Evolutionary conservation across 345 rosid genomes (phyloP), one percentile per base, ranked within the genome.

Genomic region (Euclidium syriacum): DNA sequence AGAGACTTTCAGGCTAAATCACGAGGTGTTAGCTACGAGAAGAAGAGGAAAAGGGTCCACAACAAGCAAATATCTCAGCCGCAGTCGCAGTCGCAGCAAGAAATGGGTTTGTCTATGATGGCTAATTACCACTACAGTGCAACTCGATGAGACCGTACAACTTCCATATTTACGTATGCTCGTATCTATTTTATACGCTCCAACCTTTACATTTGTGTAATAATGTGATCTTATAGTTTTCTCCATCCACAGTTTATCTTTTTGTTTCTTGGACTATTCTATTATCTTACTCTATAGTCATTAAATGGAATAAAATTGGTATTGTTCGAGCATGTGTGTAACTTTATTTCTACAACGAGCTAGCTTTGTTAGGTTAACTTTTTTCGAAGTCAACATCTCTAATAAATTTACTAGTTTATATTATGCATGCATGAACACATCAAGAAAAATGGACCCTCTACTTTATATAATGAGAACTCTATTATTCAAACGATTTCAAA

Each of bases 1-100:
- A 85, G 96, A 57, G 95, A 90, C 62, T 90, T 86, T 32, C 96
- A 90, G 51, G 89, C 91, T 24, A 90, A 83, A 71, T 77, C 96
- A 2, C 84, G 96, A 74, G 96, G 96, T 0, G 86, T 90, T 36
- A 89, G 96, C 75, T 90, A 90, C 20, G 91, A 86, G 59, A 90
- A 90, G 84, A 90, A 90, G 74, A 62, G 96, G 60, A 90, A 89
- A 62, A 78, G 90, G 77, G 43, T 34, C 5, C 81, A 85, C 2
- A 84, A 82, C 43, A 80, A 64, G 55, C 74, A 79, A 62, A 58
- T 57, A 16, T 32, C 61, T 6, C 47, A 56, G 32, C 50, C 60
- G 7, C 67, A 63, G 38, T 9, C 58, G 3, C 69, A 34, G 22
- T 56, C 14, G 12, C 67, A 38, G 7, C 53, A 46, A 15, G 67